Percentiles rank a stretch among this genome's conserved stretches.
Evolutionary conservation across 208 protist species (phyloP).

Genomic region (Crithidia expoeki): DNA sequence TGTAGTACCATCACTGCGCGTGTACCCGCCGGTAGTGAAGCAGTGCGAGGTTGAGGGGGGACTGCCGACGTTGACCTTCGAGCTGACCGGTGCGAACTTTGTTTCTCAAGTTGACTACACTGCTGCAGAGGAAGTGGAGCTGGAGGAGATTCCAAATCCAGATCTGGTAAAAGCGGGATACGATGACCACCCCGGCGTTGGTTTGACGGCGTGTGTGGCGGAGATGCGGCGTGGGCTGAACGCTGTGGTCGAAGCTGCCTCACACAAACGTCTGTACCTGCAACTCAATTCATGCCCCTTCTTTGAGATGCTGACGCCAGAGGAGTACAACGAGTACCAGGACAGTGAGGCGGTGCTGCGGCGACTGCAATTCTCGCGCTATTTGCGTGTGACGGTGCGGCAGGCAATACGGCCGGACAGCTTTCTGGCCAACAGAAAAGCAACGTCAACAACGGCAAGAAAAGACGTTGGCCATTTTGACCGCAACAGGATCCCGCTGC

Average conservation of each 20-base stretch:
- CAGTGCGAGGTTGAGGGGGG: constrained; percentile 90
- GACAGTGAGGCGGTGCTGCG: constrained; percentile 66
- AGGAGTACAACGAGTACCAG: constrained; percentile 87
- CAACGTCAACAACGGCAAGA: not conserved
- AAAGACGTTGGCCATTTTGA: not conserved
- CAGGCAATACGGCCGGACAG: constrained; percentile 63
- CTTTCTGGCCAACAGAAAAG: constrained; percentile 32
- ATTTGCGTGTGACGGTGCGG: constrained; percentile 69
- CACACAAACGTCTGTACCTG: constrained; percentile 66
- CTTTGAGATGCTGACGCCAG: constrained; percentile 75
- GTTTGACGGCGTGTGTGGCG: constrained; percentile 67
- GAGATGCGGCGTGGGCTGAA: constrained; percentile 54
- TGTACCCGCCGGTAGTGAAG: constrained; percentile 61
- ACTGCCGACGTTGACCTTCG: constrained; percentile 63
- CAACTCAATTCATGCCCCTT: constrained; percentile 67
- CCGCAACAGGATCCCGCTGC: not conserved
- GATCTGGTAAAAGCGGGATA: constrained; percentile 14
- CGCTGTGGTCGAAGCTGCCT: constrained; percentile 32
- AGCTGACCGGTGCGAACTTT: constrained; percentile 63
- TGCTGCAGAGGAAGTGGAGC: constrained; percentile 34
- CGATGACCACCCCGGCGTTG: constrained; percentile 32
- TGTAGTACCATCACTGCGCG: constrained; percentile 43
- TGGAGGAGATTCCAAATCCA: constrained; percentile 81
- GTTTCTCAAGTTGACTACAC: constrained; percentile 24
- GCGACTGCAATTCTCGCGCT: constrained; percentile 66